Evolutionary conservation across 2,329 filamentous ascomycete genomes (phyloP).

Genomic region (Scedosporium aurantiacum): DNA sequence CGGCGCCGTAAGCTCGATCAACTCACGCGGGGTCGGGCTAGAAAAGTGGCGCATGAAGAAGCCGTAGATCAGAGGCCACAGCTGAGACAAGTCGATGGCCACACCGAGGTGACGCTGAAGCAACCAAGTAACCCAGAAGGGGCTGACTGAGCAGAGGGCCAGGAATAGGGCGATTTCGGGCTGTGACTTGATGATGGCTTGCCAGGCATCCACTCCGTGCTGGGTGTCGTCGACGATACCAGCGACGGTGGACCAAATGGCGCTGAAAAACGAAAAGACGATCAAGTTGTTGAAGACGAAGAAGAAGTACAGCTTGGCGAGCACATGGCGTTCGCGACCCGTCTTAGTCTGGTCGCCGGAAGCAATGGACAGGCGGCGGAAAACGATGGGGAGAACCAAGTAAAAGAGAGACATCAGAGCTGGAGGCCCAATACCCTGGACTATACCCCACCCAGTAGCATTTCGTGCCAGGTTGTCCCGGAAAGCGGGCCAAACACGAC

Average conservation of each 20-base stretch:
- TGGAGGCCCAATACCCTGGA: constrained; percentile 86
- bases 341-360: constrained; percentile 89
- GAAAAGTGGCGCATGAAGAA: constrained; percentile 79
- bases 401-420: constrained; percentile 82
- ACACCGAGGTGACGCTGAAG: constrained; percentile 88
- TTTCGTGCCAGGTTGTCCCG: constrained; percentile 49
- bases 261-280: constrained; percentile 85
- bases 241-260: constrained; percentile 63
- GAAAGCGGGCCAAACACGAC: constrained; percentile 69
- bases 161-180: constrained; percentile 55
- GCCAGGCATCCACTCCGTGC: constrained; percentile 51
- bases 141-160: constrained; percentile 70
- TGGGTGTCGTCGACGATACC: constrained; percentile 49
- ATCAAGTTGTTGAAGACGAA: constrained; percentile 97
- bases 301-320: constrained; percentile 84
- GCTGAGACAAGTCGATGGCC: constrained; percentile 83
- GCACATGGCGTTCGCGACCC: constrained; percentile 80
- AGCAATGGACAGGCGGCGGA: constrained; percentile 72
- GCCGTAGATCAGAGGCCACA: constrained; percentile 73
- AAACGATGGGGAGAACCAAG: constrained; percentile 77
- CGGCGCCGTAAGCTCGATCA: constrained; percentile 87
- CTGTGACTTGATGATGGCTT: constrained; percentile 53
- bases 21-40: constrained; percentile 76
- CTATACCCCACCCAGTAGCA: constrained; percentile 64
- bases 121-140: constrained; percentile 91